phyloP scores from a whole-genome alignment of 768 basidiomycete genomes.

The Astraeus odoratus region DNA sequence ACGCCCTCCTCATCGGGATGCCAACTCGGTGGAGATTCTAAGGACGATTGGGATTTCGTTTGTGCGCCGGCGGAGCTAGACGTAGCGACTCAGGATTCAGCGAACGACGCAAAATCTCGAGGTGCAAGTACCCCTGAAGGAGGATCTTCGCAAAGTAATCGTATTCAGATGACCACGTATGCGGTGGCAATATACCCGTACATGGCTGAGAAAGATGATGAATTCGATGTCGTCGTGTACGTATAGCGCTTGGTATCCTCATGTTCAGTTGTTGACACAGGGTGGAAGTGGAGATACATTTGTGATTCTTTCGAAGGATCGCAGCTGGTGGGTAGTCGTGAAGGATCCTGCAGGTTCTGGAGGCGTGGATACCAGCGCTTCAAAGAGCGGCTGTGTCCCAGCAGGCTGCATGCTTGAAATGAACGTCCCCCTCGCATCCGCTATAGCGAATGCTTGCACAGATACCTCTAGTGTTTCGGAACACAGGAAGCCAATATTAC shows the following conservation, averaged over 20 bases:
- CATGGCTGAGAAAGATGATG: conserved; percentile 97
- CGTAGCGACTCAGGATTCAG: too few relatives aligned
- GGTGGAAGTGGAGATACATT: conserved; percentile 78
- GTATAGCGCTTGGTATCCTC: conserved; percentile 24
- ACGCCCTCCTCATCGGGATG: conserved; percentile 14
- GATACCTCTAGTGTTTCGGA: conserved; percentile 37
- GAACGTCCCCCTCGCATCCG: conserved; percentile 81
- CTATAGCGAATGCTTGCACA: conserved; percentile 76
- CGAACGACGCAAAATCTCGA: conserved; percentile 44
- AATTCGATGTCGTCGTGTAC: conserved; percentile 96
- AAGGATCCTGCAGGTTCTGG: conserved; percentile 85
- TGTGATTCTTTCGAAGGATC: conserved; percentile 83
- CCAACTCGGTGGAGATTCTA: conserved; percentile 21
- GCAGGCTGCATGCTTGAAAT: conserved; percentile 95
- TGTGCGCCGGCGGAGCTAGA: too few relatives aligned
- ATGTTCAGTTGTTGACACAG: conserved; percentile 3
- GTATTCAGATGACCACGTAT: conserved; percentile 51
- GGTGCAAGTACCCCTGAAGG: conserved; percentile 9
- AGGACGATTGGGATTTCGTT: conserved; percentile 31
- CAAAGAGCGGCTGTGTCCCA: conserved; percentile 94
- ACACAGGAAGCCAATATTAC: conserved; percentile 74
- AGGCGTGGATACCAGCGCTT: conserved; percentile 64
- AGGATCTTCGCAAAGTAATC: conserved; percentile 26
- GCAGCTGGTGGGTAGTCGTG: conserved; percentile 99
- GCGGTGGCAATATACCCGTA: conserved; percentile 99